Conservation (phyloP, 768 basidiomycete genomes). For the Panaeolus papilionaceus region DNA sequence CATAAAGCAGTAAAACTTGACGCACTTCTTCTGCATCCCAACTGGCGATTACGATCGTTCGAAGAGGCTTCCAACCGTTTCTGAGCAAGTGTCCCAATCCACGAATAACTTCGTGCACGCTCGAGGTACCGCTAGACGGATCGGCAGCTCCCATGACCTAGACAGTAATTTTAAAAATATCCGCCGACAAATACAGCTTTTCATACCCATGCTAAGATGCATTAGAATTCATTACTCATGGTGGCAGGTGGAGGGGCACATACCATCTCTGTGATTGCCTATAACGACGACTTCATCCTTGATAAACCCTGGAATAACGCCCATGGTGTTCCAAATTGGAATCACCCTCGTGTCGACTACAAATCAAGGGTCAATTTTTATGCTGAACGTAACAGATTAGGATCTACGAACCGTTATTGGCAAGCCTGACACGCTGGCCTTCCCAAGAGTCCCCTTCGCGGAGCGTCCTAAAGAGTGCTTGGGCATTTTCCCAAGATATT, state of each 20-base stretch:
- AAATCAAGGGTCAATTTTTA: background rate
- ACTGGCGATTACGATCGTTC: constrained; percentile 66
- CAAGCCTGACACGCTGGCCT: constrained; percentile 48
- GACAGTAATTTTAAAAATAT: background rate
- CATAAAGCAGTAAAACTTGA: background rate
- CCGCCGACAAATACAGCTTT: background rate
- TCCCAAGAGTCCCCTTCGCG: constrained; percentile 27
- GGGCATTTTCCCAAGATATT: constrained; percentile 85
- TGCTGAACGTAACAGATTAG: background rate
- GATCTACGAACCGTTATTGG: constrained; percentile 54
- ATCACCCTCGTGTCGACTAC: constrained; percentile 78
- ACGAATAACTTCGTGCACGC: constrained; percentile 74
- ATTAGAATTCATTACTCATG: constrained; percentile 13
- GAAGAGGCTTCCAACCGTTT: constrained; percentile 82
- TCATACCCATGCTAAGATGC: constrained; percentile 59
- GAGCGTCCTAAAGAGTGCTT: constrained; percentile 53
- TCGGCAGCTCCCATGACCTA: constrained; percentile 70
- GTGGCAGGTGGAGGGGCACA: constrained; percentile 22
- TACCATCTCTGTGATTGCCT: constrained; percentile 87
- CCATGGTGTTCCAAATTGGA: constrained; percentile 92
- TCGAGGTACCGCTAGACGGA: constrained; percentile 78
- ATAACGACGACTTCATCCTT: constrained; percentile 84
- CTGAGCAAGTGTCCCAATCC: constrained; percentile 71
- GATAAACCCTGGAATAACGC: constrained; percentile 81
- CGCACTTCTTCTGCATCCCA: constrained; percentile 82